Conservation (phyloP, 1,284 basidiomycete species). For the Irpex sp. region DNA sequence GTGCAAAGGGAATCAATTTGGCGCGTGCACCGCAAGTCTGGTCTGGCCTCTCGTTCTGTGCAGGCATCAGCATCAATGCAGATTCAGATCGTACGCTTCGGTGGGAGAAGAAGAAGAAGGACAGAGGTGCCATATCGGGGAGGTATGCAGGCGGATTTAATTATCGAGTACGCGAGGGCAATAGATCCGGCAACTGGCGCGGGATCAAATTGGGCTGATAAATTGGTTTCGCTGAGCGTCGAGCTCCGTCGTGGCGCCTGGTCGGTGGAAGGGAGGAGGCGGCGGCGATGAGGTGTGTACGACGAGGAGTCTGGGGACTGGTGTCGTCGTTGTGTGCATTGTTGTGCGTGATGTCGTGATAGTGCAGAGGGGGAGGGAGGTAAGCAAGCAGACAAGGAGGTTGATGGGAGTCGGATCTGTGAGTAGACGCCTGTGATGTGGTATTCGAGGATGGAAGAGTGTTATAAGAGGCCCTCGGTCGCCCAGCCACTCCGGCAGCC, state of each 20-base stretch:
- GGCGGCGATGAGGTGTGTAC: not conserved
- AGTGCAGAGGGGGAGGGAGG: not conserved
- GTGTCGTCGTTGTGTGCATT: no score
- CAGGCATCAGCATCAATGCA: not conserved
- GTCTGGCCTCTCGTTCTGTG: not conserved
- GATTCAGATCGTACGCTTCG: not conserved
- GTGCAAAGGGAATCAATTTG: no score
- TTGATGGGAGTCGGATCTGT: not conserved
- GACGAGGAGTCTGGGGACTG: not conserved
- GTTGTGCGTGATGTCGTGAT: not conserved
- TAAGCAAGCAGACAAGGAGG: not conserved
- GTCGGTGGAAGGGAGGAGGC: not conserved
- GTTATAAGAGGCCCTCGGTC: constrained; percentile 10
- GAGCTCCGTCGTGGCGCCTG: not conserved
- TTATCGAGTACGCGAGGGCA: not conserved
- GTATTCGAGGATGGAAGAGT: not conserved
- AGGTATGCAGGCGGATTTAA: not conserved
- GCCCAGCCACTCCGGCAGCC: constrained; percentile 7
- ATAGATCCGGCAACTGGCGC: not conserved
- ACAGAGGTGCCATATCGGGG: not conserved
- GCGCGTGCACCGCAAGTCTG: not conserved
- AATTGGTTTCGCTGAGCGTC: not conserved
- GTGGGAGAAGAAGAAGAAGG: not conserved
- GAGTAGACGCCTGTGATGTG: not conserved
- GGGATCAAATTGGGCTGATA: not conserved